Evolutionary conservation across 208 protist genomes (phyloP).

Genomic region (Crithidia bombi): DNA sequence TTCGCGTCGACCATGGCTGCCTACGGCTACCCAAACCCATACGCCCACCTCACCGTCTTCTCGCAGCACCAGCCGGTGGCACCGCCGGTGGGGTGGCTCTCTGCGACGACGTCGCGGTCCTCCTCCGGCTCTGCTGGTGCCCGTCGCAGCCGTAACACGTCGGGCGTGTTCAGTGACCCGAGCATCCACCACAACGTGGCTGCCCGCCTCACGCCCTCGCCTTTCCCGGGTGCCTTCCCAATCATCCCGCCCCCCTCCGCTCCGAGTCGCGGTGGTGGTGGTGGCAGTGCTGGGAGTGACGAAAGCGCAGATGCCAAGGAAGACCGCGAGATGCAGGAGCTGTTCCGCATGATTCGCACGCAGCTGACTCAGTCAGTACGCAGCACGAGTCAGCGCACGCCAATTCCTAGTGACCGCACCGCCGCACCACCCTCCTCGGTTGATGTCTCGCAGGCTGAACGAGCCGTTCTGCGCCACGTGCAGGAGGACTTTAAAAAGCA

Average conservation of each 20-base stretch:
- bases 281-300: neutral
- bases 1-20: slow-evolving; percentile 20
- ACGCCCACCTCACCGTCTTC: slow-evolving; percentile 41
- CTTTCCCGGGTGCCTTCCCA: slow-evolving; percentile 47
- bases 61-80: slow-evolving; percentile 36
- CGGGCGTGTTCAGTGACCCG: neutral
- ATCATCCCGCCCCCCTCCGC: slow-evolving; percentile 34
- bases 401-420: neutral
- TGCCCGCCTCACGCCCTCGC: slow-evolving; percentile 31
- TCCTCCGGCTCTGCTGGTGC: slow-evolving; percentile 2
- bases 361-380: slow-evolving; percentile 28
- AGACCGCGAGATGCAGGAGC: slow-evolving; percentile 48
- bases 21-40: slow-evolving; percentile 32
- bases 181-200: slow-evolving; percentile 19
- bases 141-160: neutral
- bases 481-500: slow-evolving; percentile 52
- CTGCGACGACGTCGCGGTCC: neutral
- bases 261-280: neutral
- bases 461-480: slow-evolving; percentile 50
- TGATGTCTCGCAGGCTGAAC: slow-evolving; percentile 57
- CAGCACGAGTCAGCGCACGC: neutral
- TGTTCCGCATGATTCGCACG: slow-evolving; percentile 32
- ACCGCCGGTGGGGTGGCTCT: slow-evolving; percentile 25
- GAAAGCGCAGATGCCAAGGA: slow-evolving; percentile 33
- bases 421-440: slow-evolving; percentile 26